These are phyloP conservation scores for Pisolithus sp. DNA, from an alignment of 768 basidiomycete genomes.

Conservation along the genomic window DNA sequence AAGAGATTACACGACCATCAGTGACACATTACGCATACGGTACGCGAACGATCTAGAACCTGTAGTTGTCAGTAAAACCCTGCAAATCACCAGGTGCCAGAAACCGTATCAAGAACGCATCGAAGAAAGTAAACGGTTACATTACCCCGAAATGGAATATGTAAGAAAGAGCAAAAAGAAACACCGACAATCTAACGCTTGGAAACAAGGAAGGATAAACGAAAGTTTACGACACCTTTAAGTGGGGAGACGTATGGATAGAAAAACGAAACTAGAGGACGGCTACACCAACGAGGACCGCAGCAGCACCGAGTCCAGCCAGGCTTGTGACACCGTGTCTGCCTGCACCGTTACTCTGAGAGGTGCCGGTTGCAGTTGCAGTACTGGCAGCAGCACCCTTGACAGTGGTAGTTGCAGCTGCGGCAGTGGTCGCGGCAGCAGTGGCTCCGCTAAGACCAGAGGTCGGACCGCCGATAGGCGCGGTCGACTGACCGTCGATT, in stretches of 20 bases:
- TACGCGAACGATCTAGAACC: background rate
- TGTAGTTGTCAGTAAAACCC: background rate
- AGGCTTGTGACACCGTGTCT: constrained; percentile 16
- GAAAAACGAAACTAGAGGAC: constrained; percentile 12
- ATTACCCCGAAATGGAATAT: too few species aligned
- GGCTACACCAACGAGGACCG: constrained; percentile 16
- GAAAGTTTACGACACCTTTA: background rate
- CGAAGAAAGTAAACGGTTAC: too few species aligned
- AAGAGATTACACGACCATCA: background rate
- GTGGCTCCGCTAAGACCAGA: constrained; percentile 19
- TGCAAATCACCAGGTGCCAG: too few species aligned
- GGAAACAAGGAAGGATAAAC: too few species aligned
- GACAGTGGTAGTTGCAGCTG: background rate
- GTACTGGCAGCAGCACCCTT: constrained; percentile 9
- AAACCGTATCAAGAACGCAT: too few species aligned
- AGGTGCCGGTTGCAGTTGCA: constrained; percentile 5
- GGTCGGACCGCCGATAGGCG: constrained; percentile 43
- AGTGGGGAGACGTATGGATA: background rate
- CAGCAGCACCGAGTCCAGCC: constrained; percentile 15
- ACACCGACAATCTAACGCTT: too few species aligned
- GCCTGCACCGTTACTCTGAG: constrained; percentile 14
- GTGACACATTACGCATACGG: background rate
- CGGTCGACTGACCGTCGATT: constrained; percentile 56
- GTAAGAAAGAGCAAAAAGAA: too few species aligned
- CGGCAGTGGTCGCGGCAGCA: background rate